Evolutionary conservation across 345 rosid genomes (phyloP), one percentile per base, ranked within the genome.

Genomic region (Lepidium sativum): DNA sequence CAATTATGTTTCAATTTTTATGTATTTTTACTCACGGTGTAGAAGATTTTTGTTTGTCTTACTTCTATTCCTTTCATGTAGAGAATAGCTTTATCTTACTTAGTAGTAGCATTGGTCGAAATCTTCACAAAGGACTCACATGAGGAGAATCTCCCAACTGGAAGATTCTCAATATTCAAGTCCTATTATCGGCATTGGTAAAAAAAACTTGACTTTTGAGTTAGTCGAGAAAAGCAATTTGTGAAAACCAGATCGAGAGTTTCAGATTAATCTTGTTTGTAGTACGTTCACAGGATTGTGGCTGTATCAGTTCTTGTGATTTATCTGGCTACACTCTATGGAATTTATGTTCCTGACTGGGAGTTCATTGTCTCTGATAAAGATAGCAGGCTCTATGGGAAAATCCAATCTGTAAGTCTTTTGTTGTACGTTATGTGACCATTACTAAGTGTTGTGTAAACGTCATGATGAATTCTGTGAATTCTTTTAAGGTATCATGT

Each of bases 81-180:
- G 98, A 89, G 98, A 77, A 92, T 92, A 39, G 97, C 98, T 55
- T 75, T 92, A 39, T 85, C 97, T 48, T 92, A 92, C 72, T 61
- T 89, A 58, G 65, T 84, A 33, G 81, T 85, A 76, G 78, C 92
- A 33, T 43, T 89, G 61, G 69, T 81, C 23, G 98, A 92, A 66
- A 83, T 92, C 62, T 72, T 84, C 34, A 74, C 81, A 18, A 84
- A 78, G 79, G 71, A 68, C 52, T 39, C 45, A 10, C 73, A 53
- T 32, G 53, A 68, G 16, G 77, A 49, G 61, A 80, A 73, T 74
- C 55, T 53, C 2, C 59, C 79, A 50, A 48, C 73, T 12, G 70
- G 81, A 42, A 59, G 27, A 31, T 74, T 84, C 52, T 81, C 84
- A 18, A 70, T 89, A 18, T 83, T 87, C 79, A 81, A 65, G 60